Evolutionary conservation across 768 basidiomycete genomes (phyloP).

Genomic region (Imleria badia): DNA sequence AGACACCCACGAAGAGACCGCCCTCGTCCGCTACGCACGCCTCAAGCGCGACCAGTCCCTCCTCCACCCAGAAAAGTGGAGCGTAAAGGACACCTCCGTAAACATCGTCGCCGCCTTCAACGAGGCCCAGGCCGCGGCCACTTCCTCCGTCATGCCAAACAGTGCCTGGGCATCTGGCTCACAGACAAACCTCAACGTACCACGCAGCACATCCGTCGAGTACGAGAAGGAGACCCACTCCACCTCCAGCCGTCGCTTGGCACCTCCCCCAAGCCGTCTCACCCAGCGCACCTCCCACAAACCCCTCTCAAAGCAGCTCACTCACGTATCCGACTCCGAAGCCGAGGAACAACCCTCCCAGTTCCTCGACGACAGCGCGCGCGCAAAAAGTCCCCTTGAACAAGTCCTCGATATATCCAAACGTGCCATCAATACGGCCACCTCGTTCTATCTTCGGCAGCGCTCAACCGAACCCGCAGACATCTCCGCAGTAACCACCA

Average conservation of each 20-base stretch:
- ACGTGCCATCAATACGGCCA: conserved; percentile 52
- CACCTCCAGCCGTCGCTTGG: conserved; percentile 55
- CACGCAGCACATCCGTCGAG: conserved; percentile 78
- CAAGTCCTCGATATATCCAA: conserved; percentile 56
- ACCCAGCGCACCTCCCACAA: conserved; percentile 37
- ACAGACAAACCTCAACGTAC: conserved; percentile 46
- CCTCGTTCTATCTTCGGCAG: conserved; percentile 62
- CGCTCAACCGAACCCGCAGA: conserved; percentile 56
- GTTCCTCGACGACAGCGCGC: conserved; percentile 35
- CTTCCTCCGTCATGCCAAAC: conserved; percentile 52
- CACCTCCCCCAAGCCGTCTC: conserved; percentile 57
- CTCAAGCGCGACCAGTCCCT: conserved; percentile 43
- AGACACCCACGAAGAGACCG: conserved; percentile 46
- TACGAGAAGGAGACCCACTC: conserved; percentile 68
- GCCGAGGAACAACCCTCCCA: conserved; percentile 45
- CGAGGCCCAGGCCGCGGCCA: conserved; percentile 69
- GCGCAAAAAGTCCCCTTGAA: conserved; percentile 71
- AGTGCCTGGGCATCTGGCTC: conserved; percentile 65
- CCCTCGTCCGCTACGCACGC: conserved; percentile 47
- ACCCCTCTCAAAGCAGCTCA: conserved; percentile 53
- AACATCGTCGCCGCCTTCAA: conserved; percentile 82
- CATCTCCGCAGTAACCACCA: conserved; percentile 38
- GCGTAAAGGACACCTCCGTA: conserved; percentile 80
- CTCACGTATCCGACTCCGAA: conserved; percentile 69
- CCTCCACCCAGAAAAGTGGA: conserved; percentile 65